Conservation (phyloP, 345 rosid genomes). For the Salix caprea region DNA sequence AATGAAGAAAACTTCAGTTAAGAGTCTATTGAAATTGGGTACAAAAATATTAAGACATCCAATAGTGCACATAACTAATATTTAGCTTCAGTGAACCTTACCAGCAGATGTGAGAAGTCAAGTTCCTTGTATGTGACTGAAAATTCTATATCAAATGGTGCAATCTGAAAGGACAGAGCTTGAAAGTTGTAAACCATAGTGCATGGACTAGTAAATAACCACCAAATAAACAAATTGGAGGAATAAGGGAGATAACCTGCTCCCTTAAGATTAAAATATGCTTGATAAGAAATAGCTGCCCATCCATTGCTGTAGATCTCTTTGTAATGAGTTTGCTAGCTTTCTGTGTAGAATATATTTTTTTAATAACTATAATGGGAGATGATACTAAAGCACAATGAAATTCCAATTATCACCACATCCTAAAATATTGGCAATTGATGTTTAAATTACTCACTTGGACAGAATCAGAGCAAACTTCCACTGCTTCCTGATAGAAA, state of each 20-base stretch:
- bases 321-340: constrained; percentile 81
- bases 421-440: not conserved
- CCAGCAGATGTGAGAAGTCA: constrained; percentile 96
- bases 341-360: constrained; percentile 48
- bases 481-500: constrained; percentile 86
- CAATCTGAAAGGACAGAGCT: constrained; percentile 53
- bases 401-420: not conserved
- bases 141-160: constrained; percentile 95
- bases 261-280: constrained; percentile 89
- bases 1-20: not conserved
- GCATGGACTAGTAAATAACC: constrained; percentile 2
- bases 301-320: constrained; percentile 83
- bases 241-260: constrained; percentile 52
- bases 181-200: constrained; percentile 9
- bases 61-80: not conserved
- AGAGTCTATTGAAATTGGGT: not conserved
- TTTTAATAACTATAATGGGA: not conserved
- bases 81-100: constrained; percentile 39
- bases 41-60: not conserved
- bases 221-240: constrained; percentile 14
- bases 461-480: constrained; percentile 80
- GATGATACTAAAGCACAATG: not conserved
- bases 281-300: constrained; percentile 91
- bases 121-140: constrained; percentile 95
- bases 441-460: constrained; percentile 56